Evolutionary conservation across 768 basidiomycete species (phyloP), one percentile per base, ranked within the genome.

Genomic region (Suillus sp.): DNA sequence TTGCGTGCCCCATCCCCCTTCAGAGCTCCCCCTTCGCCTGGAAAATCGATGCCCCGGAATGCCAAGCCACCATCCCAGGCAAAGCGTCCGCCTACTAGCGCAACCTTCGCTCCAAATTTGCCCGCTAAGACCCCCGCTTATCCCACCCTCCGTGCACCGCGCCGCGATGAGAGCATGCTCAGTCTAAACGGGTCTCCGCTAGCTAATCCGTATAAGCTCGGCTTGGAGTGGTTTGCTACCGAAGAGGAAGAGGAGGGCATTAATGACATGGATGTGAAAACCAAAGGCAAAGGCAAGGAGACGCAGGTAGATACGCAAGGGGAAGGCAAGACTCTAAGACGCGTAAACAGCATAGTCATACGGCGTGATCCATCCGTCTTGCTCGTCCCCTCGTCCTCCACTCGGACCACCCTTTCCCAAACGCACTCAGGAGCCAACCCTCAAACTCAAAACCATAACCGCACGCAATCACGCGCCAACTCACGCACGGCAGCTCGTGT

Each of bases 161-260:
- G 89, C 47, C 84, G 81, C 66, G 86, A 92, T 69, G 93, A 95
- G 74, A 86, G 81, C 69, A 85, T 93, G 84, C 80, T 93, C 57
- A 91, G 91, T 69, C 75, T 90, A 22, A 94, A 95, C 64, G 93
- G 93, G 4, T 92, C 91, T 0, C 93, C 93, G 0, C 80, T 94
- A 20, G 85, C 87, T 20, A 93, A 93, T 71, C 91, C 92, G 1
- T 90, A 88, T 69, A 80, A 86, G 64, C 84, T 88, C 67, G 88
- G 87, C 22, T 71, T 86, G 51, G 78, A 82, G 43, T 86, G 87
- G 87, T 82, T 88, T 67, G 79, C 80, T 65, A 64, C 67, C 1
- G 77, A 78, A 6, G 71, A 69, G 22, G 79, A 79, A 25, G 72
- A 72, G 9, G 75, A 72, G 10, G 75, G 73, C 16, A 74, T 71